Percentiles rank a stretch among this genome's conserved stretches.
These are phyloP conservation scores for Echium plantagineum DNA, from an alignment of 257 asterid genomes.

Conservation along the genomic window DNA sequence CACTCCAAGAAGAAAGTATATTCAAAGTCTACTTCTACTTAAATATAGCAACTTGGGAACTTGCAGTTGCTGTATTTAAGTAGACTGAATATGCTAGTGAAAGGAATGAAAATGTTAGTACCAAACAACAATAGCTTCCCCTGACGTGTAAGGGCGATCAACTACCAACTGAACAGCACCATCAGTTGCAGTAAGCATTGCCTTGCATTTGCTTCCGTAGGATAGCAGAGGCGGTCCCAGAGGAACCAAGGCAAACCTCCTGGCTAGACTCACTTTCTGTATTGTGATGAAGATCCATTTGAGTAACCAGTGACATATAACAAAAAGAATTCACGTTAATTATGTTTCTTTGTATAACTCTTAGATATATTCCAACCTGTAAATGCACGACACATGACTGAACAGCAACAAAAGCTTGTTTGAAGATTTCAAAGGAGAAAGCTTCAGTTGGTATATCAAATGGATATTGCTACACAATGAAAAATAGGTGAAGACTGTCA, in stretches of 20 bases:
- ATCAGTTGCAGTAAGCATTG: slow-evolving; percentile 78
- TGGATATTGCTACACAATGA: slow-evolving; percentile 79
- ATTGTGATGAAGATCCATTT: slow-evolving; percentile 12
- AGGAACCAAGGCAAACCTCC: slow-evolving; percentile 96
- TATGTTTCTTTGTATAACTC: not conserved
- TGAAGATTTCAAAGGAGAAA: slow-evolving; percentile 84
- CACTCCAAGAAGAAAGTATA: not conserved
- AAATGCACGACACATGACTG: slow-evolving; percentile 98
- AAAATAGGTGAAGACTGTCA: not conserved
- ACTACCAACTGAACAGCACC: slow-evolving; percentile 80
- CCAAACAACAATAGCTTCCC: slow-evolving; percentile 92
- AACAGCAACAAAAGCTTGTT: slow-evolving; percentile 98
- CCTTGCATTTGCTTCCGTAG: slow-evolving; percentile 92
- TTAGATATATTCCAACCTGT: slow-evolving; percentile 50
- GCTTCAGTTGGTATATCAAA: slow-evolving; percentile 99
- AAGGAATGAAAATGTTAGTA: slow-evolving; percentile 19
- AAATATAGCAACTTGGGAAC: not conserved
- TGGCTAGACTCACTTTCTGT: slow-evolving; percentile 95
- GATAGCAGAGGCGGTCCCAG: slow-evolving; percentile 83
- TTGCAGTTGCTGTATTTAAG: too few species aligned
- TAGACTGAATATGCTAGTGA: not conserved
- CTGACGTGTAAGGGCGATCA: slow-evolving; percentile 76
- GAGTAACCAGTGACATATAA: not conserved
- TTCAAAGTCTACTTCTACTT: not conserved
- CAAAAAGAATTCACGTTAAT: not conserved